Evolutionary conservation across 768 basidiomycete species (phyloP).

Genomic region (Boletus rufocinnamomeus): DNA sequence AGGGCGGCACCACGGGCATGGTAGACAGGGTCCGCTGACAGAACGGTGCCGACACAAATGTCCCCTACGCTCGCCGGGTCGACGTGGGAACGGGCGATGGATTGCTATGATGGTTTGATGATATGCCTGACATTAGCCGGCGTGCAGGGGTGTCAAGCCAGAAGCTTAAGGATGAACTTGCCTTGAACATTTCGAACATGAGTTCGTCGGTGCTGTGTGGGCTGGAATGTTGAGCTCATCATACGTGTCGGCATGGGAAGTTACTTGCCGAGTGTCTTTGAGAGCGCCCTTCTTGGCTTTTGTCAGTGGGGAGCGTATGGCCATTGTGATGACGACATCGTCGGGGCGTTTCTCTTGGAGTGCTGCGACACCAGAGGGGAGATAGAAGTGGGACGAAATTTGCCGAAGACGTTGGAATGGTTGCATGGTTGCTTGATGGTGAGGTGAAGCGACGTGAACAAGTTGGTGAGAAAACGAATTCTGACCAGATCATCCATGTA

Average conservation of each 20-base stretch:
- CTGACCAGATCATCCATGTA: not conserved
- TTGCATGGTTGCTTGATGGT: conserved; percentile 33
- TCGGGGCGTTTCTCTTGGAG: conserved; percentile 63
- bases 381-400: conserved; percentile 58
- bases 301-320: conserved; percentile 73
- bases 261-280: conserved; percentile 63
- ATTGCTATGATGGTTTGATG: conserved; percentile 43
- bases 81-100: conserved; percentile 56
- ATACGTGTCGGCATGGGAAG: not conserved
- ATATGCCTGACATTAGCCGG: not conserved
- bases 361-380: conserved; percentile 47
- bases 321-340: conserved; percentile 83
- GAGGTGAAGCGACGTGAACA: too few relatives aligned
- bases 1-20: conserved; percentile 73
- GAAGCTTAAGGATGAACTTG: conserved; percentile 19
- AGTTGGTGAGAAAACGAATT: not conserved
- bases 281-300: conserved; percentile 76
- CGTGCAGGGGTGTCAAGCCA: not conserved
- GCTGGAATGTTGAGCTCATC: conserved; percentile 14
- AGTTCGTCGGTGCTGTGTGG: conserved; percentile 69
- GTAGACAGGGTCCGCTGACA: conserved; percentile 65
- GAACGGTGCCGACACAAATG: conserved; percentile 78
- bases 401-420: conserved; percentile 60
- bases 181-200: conserved; percentile 81
- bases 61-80: conserved; percentile 70